Evolutionary conservation across 208 protist species (phyloP), one percentile per base, ranked within the genome.

Genomic region (Trichomonas vaginalis): DNA sequence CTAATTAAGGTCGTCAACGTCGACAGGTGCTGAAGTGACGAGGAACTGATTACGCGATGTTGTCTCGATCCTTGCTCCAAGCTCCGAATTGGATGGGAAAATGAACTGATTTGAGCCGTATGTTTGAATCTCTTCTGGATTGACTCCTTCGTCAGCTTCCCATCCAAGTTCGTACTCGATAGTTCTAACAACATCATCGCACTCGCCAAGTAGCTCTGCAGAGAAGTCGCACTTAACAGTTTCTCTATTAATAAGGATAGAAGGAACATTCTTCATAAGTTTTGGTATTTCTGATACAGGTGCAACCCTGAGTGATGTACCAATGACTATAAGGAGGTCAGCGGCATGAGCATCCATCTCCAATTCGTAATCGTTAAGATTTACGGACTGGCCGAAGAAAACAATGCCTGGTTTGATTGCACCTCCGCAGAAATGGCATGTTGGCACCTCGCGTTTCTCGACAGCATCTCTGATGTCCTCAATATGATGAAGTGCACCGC

Each of bases 201-300:
- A 88, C n/a, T 88, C 82, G 17, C 82, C 82, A 47, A 88, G 82
- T n/a, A 88, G 40, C 82, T 88, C 82, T 48, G 82, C 82, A 47
- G 23, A 45, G 40, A 88, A 88, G 23, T 88, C n/a, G 40, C 82
- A 88, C 37, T n/a, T 47, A 88, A 88, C 82, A 48, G 82, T n/a
- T n/a, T 37, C 82, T 88, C 40, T 88, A 47, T 88, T 88, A 47
- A 88, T 88, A 47, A 88, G 40, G 8, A 88, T 88, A 4, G 39
- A 48, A 48, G 82, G 40, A 17, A 88, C 35, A 17, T 40, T 4
- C n/a, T 88, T 48, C 82, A 47, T 47, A 10, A 48, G n/a, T 15
- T n/a, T 45, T 8, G 82, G 82, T n/a, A 88, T 45, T n/a, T 45
- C 23, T n/a, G 82, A 88, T n/a, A 45, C 35, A 47, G 82, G 82